Base-by-base conservation (phyloP, 2,329 filamentous ascomycete species). In the Phialophora tarda region DNA sequence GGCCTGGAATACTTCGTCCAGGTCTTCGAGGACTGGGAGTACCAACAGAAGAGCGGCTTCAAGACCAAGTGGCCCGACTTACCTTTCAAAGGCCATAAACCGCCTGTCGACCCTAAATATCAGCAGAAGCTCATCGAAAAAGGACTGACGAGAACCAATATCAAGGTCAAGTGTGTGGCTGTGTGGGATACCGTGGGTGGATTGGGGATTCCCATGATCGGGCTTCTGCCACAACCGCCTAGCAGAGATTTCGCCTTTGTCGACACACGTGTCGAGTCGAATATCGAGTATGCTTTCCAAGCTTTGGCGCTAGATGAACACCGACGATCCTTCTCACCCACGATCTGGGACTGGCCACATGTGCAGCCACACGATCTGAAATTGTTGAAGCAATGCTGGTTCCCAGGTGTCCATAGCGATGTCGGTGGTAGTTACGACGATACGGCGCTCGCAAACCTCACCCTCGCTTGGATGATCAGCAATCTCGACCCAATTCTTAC, bases 401-500 rank as follows among this genome's bases (percentile, higher is more conserved):
- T 82, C 70, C 81, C 81, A 3, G 81, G 82, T 26, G 77, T 78
- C 4, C 82, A 84, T 73, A 77, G 78, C 23, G 83, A 84, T 69
- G 74, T 83, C 48, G 82, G 82, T 47, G 79, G 79, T 4, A 78
- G 80, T 12, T 82, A 82, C 66, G 76, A 77, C 56, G 81, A 84
- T 69, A 79, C 81, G 67, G 80, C 81, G 34, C 77, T 83, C 30
- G 78, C 81, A 17, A 82, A 84, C 67, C 77, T 84, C 58, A 79
- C 79, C 24, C 74, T 84, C 10, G 81, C 81, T 1, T 84, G 82
- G 82, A 83, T 84, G 82, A 81, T 84, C 74, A 74, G 81, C 66
- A 75, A 81, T 61, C 74, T 81, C 28, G 74, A 72, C 14, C 68
- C 65, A 12, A 61, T 73, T 41, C 57, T 73, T 21, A 71, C 69